Evolutionary conservation across 75 land plant species (phyloP), one percentile per base, ranked within the genome.

Genomic region (Chamaecyparis obtusa): DNA sequence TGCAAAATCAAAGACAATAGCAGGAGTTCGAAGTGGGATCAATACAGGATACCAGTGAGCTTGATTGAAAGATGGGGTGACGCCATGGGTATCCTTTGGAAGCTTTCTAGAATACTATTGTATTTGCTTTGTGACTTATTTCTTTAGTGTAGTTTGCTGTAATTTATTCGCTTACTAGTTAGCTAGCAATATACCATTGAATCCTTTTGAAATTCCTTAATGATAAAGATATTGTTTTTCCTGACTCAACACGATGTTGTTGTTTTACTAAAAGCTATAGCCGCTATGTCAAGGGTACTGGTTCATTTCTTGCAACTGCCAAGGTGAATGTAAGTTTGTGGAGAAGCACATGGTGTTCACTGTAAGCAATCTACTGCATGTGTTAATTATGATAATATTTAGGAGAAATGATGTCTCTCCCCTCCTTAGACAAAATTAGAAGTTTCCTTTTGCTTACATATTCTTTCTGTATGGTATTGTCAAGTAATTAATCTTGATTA

Each of bases 201-300:
- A 46, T 13, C 33, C 27, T 86, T 19, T 88, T 33, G 74, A 33
- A 85, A 21, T 46, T 86, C 90, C 91, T 91, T 93, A 76, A 92
- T 6, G 21, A 46, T 46, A 15, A 60, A 98, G 99, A 98, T 91
- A 92, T 97, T 90, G 99, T 98, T 7, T 97, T 90, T 54, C 94
- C 93, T 57, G 91, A 95, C 77, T 98, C 99, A 30, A 96, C 77
- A 87, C 88, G 95, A 3, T 98, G 99, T 87, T 98, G 99, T 83
- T 98, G 99, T 87, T 98, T 98, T 85, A 98, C 99, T 57, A 98
- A 98, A 91, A 98, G 98, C 74, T 98, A 98, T 88, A 93, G 94
- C 83, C 95, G 97, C 37, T 98, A 95, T 89, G 96, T 96, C 83
- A 98, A 98, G 90, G 99, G 99, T 54, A 98, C 99, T 81, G 99